A percentile compares a stretch with the other conserved stretches of the same genome.
Evolutionary conservation across 176 grass and related monocot genomes (phyloP).

Genomic region (Areca catechu): DNA sequence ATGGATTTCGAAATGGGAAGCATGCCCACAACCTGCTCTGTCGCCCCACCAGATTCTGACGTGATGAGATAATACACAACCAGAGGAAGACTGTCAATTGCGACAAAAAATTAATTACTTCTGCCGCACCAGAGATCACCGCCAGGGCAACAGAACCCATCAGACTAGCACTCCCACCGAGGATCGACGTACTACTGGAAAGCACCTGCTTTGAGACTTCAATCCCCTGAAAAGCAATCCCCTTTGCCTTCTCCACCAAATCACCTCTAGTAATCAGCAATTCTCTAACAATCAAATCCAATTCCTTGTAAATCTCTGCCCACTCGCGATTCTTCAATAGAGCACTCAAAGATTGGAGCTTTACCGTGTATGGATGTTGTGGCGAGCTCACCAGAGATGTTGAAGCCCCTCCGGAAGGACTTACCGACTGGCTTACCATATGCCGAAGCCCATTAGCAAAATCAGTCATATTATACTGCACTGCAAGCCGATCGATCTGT

Average conservation of each 20-base stretch:
- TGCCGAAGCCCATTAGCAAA: constrained; percentile 68
- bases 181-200: constrained; percentile 60
- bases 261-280: constrained; percentile 75
- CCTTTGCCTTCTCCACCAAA: constrained; percentile 74
- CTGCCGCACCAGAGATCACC: constrained; percentile 68
- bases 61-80: constrained; percentile 90
- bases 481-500: constrained; percentile 62
- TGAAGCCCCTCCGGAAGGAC: constrained; percentile 13
- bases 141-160: constrained; percentile 48
- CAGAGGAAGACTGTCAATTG: constrained; percentile 89
- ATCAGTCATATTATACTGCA: constrained; percentile 85
- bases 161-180: constrained; percentile 70
- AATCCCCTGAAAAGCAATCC: constrained; percentile 58
- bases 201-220: constrained; percentile 64
- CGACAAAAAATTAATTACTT: constrained; percentile 82
- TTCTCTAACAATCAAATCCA: constrained; percentile 72
- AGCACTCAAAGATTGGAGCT: constrained; percentile 48
- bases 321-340: constrained; percentile 64
- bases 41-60: constrained; percentile 69
- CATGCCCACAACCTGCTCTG: constrained; percentile 76
- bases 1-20: constrained; percentile 73
- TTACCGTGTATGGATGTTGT: constrained; percentile 54
- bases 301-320: constrained; percentile 63
- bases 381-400: constrained; percentile 33
- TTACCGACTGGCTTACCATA: constrained; percentile 52